Evolutionary conservation across 2,329 filamentous ascomycete genomes (phyloP), one percentile per base, ranked within the genome.

Genomic region (Colletotrichum tamarilloi): DNA sequence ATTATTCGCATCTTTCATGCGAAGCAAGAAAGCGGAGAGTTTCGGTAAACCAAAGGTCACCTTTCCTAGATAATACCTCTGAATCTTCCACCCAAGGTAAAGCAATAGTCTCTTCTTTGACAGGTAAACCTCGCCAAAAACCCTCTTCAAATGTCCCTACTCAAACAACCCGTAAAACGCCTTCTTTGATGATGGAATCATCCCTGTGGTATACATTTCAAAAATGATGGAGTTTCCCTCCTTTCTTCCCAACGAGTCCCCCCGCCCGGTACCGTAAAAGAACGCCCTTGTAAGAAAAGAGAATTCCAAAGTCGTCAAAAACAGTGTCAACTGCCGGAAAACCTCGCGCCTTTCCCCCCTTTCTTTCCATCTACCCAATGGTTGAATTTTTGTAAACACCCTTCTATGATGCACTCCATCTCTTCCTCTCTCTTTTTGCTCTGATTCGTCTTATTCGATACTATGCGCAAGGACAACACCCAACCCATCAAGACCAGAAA

Each of bases 401-500:
- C 32, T 35, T 55, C 26, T 55, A 24, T 55, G 16, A 55, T 26
- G 22, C 14, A 12, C 14, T 26, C 14, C 9, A 26, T 55, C 24
- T 28, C 24, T 55, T 22, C 22, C 22, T 22, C 22, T 22, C 22
- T 22, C 1, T 22, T 22, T 22, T 22, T 22, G 22, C 22, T 22
- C 22, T 22, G 22, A 22, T 22, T 22, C 22, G 22, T 22, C 22
- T 22, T 22, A 22, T 55, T 55, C 24, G 9, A 12, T 55, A 11
- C 11, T 11, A 2, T n/a, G n/a, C 11, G n/a, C n/a, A 16, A n/a
- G n/a, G 8, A 55, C 5, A 38, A 59, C 2, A 7, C 28, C 5
- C 30, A 19, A n/a, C 32, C 19, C 16, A 35, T 24, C 57, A 74
- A 19, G 65, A 57, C 65, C 74, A 75, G 0, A 68, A 74, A 0